Evolutionary conservation across 192 early-diverging fungal species (phyloP).

Genomic region (Linnemannia schmuckeri): DNA sequence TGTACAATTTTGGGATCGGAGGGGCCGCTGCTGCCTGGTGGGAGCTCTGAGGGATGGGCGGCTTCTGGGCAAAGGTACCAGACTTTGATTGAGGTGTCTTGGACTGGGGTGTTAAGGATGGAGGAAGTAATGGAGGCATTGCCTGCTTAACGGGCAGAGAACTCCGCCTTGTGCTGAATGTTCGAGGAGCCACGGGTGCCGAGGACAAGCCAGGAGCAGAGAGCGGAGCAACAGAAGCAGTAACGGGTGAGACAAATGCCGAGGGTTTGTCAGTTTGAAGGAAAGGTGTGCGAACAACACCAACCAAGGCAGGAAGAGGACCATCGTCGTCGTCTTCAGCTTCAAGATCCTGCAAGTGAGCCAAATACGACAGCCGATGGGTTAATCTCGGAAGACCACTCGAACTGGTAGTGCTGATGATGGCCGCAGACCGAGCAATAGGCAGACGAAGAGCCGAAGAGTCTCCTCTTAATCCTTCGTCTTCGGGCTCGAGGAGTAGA

Average conservation of each 20-base stretch:
- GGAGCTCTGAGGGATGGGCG: neutral
- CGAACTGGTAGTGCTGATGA: constrained; percentile 22
- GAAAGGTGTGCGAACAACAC: neutral
- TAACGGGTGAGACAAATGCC: neutral
- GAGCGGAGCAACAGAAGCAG: neutral
- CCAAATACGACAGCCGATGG: constrained; percentile 42
- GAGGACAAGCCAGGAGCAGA: neutral
- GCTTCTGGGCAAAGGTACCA: neutral
- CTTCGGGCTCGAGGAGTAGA: neutral
- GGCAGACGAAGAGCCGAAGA: neutral
- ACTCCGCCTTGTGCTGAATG: neutral
- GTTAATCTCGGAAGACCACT: constrained; percentile 18
- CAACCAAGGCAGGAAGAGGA: neutral
- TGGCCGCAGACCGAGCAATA: constrained; percentile 2
- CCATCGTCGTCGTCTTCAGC: neutral
- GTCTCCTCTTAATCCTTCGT: neutral
- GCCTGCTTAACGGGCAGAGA: neutral
- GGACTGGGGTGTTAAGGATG: neutral
- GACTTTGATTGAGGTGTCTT: neutral
- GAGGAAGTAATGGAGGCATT: neutral
- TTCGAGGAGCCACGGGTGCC: neutral
- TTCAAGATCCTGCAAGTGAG: constrained; percentile 14
- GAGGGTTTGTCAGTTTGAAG: neutral
- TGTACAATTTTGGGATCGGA: constrained; percentile 40
- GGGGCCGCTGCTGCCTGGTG: neutral